Conservation (phyloP, 2,329 filamentous ascomycete genomes). For the Cercospora zeae-maydis region DNA sequence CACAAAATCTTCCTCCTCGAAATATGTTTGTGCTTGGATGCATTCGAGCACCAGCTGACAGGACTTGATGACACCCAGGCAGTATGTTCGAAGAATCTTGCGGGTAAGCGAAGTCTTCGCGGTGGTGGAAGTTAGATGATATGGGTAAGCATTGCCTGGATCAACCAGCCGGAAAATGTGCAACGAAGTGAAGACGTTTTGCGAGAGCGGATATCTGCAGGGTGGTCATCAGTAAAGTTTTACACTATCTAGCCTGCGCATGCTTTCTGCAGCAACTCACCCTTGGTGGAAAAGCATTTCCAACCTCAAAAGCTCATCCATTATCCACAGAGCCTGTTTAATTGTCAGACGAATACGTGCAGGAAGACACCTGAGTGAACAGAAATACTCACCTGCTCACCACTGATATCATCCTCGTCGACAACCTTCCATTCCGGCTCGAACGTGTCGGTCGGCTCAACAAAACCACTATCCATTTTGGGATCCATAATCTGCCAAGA, state of each 20-base stretch:
- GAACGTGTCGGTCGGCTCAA: constrained; percentile 72
- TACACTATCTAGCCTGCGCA: background rate
- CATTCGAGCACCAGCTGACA: constrained; percentile 74
- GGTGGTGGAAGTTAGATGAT: constrained; percentile 15
- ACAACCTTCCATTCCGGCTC: constrained; percentile 58
- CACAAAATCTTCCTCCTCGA: constrained; percentile 97
- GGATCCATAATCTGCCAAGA: constrained; percentile 84
- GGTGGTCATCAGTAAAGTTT: background rate
- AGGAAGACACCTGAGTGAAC: background rate
- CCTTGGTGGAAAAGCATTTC: constrained; percentile 98
- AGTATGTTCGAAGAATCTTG: constrained; percentile 76
- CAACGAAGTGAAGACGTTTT: constrained; percentile 88
- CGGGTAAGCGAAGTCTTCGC: constrained; percentile 35
- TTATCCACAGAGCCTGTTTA: constrained; percentile 77
- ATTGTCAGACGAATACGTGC: background rate
- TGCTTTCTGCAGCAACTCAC: background rate
- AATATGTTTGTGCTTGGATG: constrained; percentile 81
- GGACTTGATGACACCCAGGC: constrained; percentile 75
- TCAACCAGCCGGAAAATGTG: constrained; percentile 82
- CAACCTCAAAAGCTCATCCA: constrained; percentile 85
- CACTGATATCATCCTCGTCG: constrained; percentile 39
- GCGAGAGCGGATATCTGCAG: constrained; percentile 71
- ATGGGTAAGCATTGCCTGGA: constrained; percentile 48
- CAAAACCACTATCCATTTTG: constrained; percentile 95
- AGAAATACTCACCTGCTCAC: background rate